These are phyloP conservation scores for Decorospora gaudefroyi DNA, from an alignment of 2,329 filamentous ascomycete species.

Conservation along the genomic window DNA sequence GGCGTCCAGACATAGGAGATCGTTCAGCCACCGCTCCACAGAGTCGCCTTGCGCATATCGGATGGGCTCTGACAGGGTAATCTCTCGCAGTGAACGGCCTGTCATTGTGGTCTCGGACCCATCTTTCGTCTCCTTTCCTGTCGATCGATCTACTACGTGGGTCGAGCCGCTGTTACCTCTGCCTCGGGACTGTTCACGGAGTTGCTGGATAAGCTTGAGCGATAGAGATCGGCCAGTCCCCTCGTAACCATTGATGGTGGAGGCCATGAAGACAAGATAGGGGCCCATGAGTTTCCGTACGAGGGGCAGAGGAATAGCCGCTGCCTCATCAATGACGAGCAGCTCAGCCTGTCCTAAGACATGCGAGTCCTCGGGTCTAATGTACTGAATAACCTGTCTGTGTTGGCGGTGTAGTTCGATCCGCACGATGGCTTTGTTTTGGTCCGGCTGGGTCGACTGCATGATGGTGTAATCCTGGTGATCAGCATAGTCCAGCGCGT, in stretches of 20 bases:
- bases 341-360: slow-evolving; percentile 93
- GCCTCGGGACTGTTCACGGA: slow-evolving; percentile 86
- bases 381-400: slow-evolving; percentile 97
- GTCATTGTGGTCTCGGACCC: slow-evolving; percentile 47
- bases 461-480: slow-evolving; percentile 98
- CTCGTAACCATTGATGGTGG: slow-evolving; percentile 98
- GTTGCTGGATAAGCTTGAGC: slow-evolving; percentile 93
- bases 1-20: slow-evolving; percentile 88
- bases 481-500: slow-evolving; percentile 89
- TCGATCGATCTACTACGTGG: slow-evolving; percentile 75
- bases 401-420: slow-evolving; percentile 96
- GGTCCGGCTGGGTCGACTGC: slow-evolving; percentile 96
- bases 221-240: slow-evolving; percentile 94
- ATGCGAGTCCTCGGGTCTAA: slow-evolving; percentile 93
- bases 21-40: slow-evolving; percentile 97
- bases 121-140: slow-evolving; percentile 65
- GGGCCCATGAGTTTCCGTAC: slow-evolving; percentile 94
- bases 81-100: slow-evolving; percentile 84
- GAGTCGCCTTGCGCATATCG: slow-evolving; percentile 87
- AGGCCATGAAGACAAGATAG: slow-evolving; percentile 98
- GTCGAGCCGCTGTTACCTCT: slow-evolving; percentile 58
- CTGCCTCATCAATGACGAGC: slow-evolving; percentile 95
- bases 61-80: slow-evolving; percentile 91
- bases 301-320: slow-evolving; percentile 89
- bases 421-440: slow-evolving; percentile 97